Evolutionary conservation across 768 basidiomycete species (phyloP).

Genomic region (Mycena filopes): DNA sequence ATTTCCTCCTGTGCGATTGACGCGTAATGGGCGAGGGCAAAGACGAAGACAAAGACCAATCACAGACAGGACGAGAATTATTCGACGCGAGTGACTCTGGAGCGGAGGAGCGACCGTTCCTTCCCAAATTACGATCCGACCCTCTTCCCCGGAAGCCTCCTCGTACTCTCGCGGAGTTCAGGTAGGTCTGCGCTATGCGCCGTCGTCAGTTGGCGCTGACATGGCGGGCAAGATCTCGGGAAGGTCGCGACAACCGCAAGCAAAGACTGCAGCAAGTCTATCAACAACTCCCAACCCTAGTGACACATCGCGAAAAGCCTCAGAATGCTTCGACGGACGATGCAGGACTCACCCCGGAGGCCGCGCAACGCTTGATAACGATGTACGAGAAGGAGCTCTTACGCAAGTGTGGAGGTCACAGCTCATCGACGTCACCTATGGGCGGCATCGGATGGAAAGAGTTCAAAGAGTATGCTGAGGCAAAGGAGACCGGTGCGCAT

Average conservation of each 20-base stretch:
- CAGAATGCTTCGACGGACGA: conserved; percentile 22
- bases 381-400: conserved; percentile 85
- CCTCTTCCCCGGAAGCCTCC: conserved; percentile 52
- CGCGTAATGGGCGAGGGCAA: conserved; percentile 30
- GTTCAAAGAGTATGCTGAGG: conserved; percentile 79
- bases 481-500: conserved; percentile 81
- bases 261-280: conserved; percentile 71
- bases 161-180: conserved; percentile 71
- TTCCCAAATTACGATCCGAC: conserved; percentile 72
- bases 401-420: conserved; percentile 58
- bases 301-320: conserved; percentile 15
- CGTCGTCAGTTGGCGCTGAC: no score
- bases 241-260: conserved; percentile 72
- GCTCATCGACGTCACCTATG: conserved; percentile 51
- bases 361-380: conserved; percentile 70
- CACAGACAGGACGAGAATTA: conserved; percentile 58
- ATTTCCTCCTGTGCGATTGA: conserved; percentile 16
- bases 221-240: conserved; percentile 45
- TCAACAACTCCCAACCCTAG: conserved; percentile 59
- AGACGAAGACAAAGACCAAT: conserved; percentile 33
- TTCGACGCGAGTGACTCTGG: conserved; percentile 65
- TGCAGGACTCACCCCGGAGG: conserved; percentile 61
- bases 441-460: conserved; percentile 71
- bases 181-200: conserved; percentile 24
- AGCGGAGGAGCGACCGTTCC: conserved; percentile 62